Evolutionary conservation across 2,329 filamentous ascomycete species (phyloP), one percentile per base, ranked within the genome.

Genomic region (Fusarium sambucinum): DNA sequence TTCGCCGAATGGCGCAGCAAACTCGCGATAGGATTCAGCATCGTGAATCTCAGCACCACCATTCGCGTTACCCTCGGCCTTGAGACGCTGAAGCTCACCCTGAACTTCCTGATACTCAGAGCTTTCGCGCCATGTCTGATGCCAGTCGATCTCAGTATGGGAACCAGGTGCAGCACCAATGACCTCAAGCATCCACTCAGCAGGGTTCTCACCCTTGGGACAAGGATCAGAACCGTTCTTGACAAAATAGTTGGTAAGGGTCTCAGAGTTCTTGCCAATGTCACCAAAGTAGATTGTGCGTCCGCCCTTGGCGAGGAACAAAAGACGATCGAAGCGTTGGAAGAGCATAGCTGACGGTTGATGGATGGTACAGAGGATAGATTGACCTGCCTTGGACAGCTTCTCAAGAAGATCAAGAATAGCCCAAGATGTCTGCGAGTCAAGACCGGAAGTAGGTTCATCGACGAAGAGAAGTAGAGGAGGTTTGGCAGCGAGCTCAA

Each of bases 381-480:
- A 82, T 67, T 86, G 84, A 7, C 83, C 83, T 6, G 77, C 79
- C 55, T 83, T 78, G 5, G 86, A 83, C 2, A 91, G 82, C 69
- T 92, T 92, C 55, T 87, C 86, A 12, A 93, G 80, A 77, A 92
- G 89, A 27, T 89, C 87, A 19, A 91, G 86, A 59, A 92, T 92
- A 73, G 91, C 90, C 82, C 90, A 92, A 9, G 90, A 89, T 33
- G 85, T 88, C 81, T 88, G 83, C 3, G 79, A 81, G 72, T 89
- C 87, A 14, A 89, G 82, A 62, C 87, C 87, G 16, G 82, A 70
- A 68, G 86, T 81, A 51, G 85, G 85, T 66, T 87, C 85, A 33
- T 87, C 85, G 8, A 87, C 75, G 66, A 87, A 87, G 14, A 86
- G 80, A 1, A 86, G 76, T 14, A 86, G 79, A 25, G 77, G 78